phyloP scores from a whole-genome alignment of 495 filamentous ascomycete species.

The Hypoxylon lienhwacheense region DNA sequence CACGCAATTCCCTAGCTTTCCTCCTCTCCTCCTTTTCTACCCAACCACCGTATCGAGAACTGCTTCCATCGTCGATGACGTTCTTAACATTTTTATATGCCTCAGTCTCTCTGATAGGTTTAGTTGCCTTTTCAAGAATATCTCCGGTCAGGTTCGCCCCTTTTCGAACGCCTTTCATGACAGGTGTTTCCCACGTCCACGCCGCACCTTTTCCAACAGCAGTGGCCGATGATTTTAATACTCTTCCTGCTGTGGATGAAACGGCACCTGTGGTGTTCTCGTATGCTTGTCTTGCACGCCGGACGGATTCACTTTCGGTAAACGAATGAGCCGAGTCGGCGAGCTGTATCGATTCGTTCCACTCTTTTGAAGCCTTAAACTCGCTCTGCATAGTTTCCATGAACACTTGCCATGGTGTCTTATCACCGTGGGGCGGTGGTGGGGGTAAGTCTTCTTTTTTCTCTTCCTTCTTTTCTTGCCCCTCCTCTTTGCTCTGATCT shows the following conservation, averaged over 20 bases:
- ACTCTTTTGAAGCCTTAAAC: slow-evolving; percentile 97
- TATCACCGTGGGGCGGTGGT: slow-evolving; percentile 94
- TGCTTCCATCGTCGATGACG: slow-evolving; percentile 95
- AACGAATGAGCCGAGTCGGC: slow-evolving; percentile 86
- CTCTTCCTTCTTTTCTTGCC: slow-evolving; percentile 54
- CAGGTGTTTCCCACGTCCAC: slow-evolving; percentile 96
- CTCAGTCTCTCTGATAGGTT: slow-evolving; percentile 90
- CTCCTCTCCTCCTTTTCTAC: slow-evolving; percentile 91
- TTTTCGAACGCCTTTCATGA: slow-evolving; percentile 88
- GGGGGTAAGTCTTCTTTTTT: slow-evolving; percentile 77
- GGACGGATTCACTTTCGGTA: slow-evolving; percentile 90
- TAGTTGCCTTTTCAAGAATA: slow-evolving; percentile 87
- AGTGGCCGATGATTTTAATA: slow-evolving; percentile 79
- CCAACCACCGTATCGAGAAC: slow-evolving; percentile 94
- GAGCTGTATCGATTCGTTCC: slow-evolving; percentile 95
- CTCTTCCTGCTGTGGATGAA: slow-evolving; percentile 70
- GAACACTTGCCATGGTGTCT: slow-evolving; percentile 98
- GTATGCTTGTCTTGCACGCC: slow-evolving; percentile 82
- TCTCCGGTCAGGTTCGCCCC: slow-evolving; percentile 82
- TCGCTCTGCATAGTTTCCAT: slow-evolving; percentile 89
- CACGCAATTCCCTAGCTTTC: slow-evolving; percentile 70
- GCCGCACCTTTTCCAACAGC: slow-evolving; percentile 85
- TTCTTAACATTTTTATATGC: slow-evolving; percentile 93
- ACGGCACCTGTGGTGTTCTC: slow-evolving; percentile 76
- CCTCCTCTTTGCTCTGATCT: slow-evolving; percentile 48